A percentile compares a stretch with the other conserved stretches of the same genome.
These are phyloP conservation scores for Microbotryomycetes sp. DNA, from an alignment of 1,284 basidiomycete species.

Conservation along the genomic window DNA sequence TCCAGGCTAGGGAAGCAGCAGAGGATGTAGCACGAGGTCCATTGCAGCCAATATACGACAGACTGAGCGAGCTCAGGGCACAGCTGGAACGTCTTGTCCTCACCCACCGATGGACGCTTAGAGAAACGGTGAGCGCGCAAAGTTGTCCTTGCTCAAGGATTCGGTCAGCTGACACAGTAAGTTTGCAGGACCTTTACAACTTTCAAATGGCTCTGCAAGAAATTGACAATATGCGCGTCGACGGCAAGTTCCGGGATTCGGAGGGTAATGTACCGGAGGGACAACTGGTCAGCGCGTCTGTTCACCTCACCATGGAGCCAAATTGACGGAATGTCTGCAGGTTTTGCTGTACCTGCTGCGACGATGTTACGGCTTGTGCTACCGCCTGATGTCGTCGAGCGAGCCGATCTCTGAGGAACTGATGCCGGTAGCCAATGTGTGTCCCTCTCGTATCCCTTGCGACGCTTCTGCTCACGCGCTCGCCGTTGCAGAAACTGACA, in stretches of 20 bases:
- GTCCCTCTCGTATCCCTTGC: slow-evolving; percentile 36
- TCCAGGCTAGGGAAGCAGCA: slow-evolving; percentile 86
- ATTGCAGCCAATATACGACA: slow-evolving; percentile 90
- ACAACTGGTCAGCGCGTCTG: slow-evolving; percentile 64
- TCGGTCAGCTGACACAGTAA: not conserved
- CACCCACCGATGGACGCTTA: slow-evolving; percentile 93
- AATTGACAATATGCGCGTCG: slow-evolving; percentile 92
- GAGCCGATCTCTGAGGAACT: slow-evolving; percentile 68
- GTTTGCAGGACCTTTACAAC: slow-evolving; percentile 40
- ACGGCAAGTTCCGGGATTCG: slow-evolving; percentile 92
- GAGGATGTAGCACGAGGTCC: slow-evolving; percentile 73
- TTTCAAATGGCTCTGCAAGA: slow-evolving; percentile 91
- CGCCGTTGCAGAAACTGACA: slow-evolving; percentile 24
- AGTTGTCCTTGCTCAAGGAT: not conserved
- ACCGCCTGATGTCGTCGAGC: slow-evolving; percentile 87
- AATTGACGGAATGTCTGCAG: slow-evolving; percentile 46
- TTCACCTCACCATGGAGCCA: slow-evolving; percentile 32
- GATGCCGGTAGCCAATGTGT: slow-evolving; percentile 51
- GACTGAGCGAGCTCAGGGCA: slow-evolving; percentile 73
- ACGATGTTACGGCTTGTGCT: slow-evolving; percentile 93
- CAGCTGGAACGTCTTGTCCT: slow-evolving; percentile 84
- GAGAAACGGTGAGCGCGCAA: slow-evolving; percentile 70
- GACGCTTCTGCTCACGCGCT: not conserved
- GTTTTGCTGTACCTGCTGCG: slow-evolving; percentile 85
- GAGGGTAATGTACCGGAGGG: slow-evolving; percentile 85